A percentile compares a stretch with the other conserved stretches of the same genome.
These are phyloP conservation scores for Fraxinus greggii DNA, from an alignment of 305 asterid genomes.

Conservation along the genomic window DNA sequence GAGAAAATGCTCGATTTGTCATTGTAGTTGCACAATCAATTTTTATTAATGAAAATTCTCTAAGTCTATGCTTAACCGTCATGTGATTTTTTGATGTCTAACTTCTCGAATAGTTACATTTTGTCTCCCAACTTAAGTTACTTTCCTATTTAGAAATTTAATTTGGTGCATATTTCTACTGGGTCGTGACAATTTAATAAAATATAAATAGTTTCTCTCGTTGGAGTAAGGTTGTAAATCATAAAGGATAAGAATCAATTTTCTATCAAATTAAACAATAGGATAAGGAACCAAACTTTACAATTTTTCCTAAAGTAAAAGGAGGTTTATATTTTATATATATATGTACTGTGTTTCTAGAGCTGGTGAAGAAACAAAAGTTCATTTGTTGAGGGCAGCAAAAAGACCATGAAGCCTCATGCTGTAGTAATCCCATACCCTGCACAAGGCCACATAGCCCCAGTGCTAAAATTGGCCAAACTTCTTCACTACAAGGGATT, in stretches of 20 bases:
- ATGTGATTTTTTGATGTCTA: not conserved
- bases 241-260: not conserved
- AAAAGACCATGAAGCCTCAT: constrained; percentile 30
- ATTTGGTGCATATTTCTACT: not conserved
- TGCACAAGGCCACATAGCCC: constrained; percentile 44
- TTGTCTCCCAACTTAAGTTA: not conserved
- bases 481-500: constrained; percentile 38
- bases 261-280: not conserved
- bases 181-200: not conserved
- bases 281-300: not conserved
- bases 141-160: not conserved
- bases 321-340: no score
- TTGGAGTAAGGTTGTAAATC: no score
- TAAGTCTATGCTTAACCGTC: no score
- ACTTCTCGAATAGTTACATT: not conserved
- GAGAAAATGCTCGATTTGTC: no score
- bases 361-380: not conserved
- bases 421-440: constrained; percentile 37
- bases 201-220: no score
- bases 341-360: not conserved
- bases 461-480: constrained; percentile 37
- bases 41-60: no score
- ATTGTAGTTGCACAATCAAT: not conserved
- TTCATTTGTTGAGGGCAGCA: not conserved
- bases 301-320: not conserved